Conservation (phyloP, 2,329 filamentous ascomycete genomes). For the Podosphaera fusca region DNA sequence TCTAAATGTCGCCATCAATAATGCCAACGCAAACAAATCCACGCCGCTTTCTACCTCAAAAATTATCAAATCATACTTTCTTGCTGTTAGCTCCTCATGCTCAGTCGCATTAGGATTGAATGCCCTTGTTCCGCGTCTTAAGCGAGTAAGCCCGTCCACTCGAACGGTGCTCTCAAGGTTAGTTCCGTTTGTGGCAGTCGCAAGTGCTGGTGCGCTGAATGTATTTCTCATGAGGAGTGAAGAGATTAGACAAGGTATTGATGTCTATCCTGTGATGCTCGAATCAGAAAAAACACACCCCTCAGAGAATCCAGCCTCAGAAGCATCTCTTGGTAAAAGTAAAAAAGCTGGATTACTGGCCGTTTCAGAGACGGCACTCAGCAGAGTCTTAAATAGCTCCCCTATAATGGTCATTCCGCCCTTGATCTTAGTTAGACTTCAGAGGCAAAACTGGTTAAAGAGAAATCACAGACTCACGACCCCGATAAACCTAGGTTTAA, state of each 20-base stretch:
- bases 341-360: constrained; percentile 72
- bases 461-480: constrained; percentile 51
- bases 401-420: constrained; percentile 95
- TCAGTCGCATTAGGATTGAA: constrained; percentile 85
- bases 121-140: constrained; percentile 65
- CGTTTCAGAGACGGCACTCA: constrained; percentile 79
- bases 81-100: constrained; percentile 83
- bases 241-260: constrained; percentile 81
- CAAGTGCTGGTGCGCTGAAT: constrained; percentile 74
- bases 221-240: constrained; percentile 95
- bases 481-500: constrained; percentile 69
- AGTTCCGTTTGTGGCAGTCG: constrained; percentile 88
- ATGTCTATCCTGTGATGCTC: constrained; percentile 65
- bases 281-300: constrained; percentile 18
- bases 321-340: constrained; percentile 60
- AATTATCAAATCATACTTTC: constrained; percentile 70
- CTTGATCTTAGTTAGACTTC: constrained; percentile 60
- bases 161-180: constrained; percentile 60
- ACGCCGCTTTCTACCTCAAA: constrained; percentile 62
- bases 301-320: constrained; percentile 19
- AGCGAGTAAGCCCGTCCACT: constrained; percentile 49
- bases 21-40: constrained; percentile 93
- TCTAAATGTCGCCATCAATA: constrained; percentile 95
- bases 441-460: constrained; percentile 64
- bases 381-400: constrained; percentile 76